Evolutionary conservation across 148 eudicot genomes (phyloP), one percentile per base, ranked within the genome.

Genomic region (Polygonum maritimum): DNA sequence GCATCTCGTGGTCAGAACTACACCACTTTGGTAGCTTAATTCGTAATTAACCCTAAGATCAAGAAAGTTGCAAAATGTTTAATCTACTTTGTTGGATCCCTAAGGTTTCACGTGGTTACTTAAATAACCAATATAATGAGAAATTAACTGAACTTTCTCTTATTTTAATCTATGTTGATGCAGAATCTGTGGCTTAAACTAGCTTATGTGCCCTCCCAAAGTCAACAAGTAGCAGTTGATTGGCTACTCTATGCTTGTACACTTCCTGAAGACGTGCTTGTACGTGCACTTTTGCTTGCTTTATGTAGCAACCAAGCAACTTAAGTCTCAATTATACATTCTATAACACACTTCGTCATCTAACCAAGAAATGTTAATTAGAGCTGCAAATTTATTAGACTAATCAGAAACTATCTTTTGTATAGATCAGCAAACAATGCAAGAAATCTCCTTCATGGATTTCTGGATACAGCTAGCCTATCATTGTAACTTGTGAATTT

Each of bases 71-170:
- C 33, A 57, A 5, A 5, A 7, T 57, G 3, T 57, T 57, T 57
- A 21, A 57, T 57, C 31, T 19, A 19, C 63, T 21, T 57, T 57
- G 62, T 18, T 55, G 62, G 1, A 69, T 36, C 47, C 73, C n/a
- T 31, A 18, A 15, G 74, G 74, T 70, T 70, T 70, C 74, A 70
- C 74, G 33, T 70, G 74, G 74, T 70, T 12, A 40, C 22, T 16
- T 69, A 10, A 36, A n/a, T 5, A 13, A 21, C 45, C 21, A 69
- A 36, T 33, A 33, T 18, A 36, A 38, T 67, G 40, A 10, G 15
- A 35, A 67, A 67, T 67, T 2, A 45, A 45, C 11, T 67, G 15
- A 16, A 39, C 8, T 19, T 67, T 51, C 41, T 2, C 41, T 39
- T 39, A 4, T 39, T 39, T 39, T 7, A 39, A 14, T 12, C 15